Evolutionary conservation across 2,329 filamentous ascomycete genomes (phyloP), one percentile per base, ranked within the genome.

Genomic region (Acarospora socialis): DNA sequence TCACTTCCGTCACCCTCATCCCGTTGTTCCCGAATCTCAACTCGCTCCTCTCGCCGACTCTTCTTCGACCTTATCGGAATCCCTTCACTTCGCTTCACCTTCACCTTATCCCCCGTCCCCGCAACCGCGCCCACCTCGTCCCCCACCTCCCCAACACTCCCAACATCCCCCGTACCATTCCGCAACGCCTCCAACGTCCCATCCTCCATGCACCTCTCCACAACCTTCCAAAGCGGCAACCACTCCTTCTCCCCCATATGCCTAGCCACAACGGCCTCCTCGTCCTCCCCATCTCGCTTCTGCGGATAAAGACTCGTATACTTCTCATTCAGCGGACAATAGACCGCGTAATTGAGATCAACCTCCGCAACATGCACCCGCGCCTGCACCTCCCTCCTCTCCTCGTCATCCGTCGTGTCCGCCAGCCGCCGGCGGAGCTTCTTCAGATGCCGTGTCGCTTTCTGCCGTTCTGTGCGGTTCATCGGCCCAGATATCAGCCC

Each of bases 341-440:
- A 75, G 22, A 69, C 60, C 5, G 72, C 65, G 48, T 77, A 77
- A 45, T 72, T 73, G 40, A 75, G 49, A 46, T 75, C 71, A 14
- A 74, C 63, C 32, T 68, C 62, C 5, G 63, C 61, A 18, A 50
- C 50, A 42, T 68, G 62, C 15, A 68, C 52, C 31, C 54, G 52
- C 25, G 42, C 38, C 38, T 46, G 51, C 28, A 56, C 45, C 28
- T 29, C 37, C 22, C 35, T 42, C 23, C 43, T 23, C 29, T 40
- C 32, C 39, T 53, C 33, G 30, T 52, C 48, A 0, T 44, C 41
- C 12, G 56, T 49, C 12, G 46, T 40, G 7, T 54, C 44, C 10
- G 58, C 49, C 8, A 65, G 51, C 40, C 60, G 54, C 34, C 60
- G 47, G 4, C 46, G 42, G 9, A 58, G 45, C 12, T 46, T 45